phyloP scores from a whole-genome alignment of 1,284 basidiomycete genomes.

The Coriolopsis trogii region DNA sequence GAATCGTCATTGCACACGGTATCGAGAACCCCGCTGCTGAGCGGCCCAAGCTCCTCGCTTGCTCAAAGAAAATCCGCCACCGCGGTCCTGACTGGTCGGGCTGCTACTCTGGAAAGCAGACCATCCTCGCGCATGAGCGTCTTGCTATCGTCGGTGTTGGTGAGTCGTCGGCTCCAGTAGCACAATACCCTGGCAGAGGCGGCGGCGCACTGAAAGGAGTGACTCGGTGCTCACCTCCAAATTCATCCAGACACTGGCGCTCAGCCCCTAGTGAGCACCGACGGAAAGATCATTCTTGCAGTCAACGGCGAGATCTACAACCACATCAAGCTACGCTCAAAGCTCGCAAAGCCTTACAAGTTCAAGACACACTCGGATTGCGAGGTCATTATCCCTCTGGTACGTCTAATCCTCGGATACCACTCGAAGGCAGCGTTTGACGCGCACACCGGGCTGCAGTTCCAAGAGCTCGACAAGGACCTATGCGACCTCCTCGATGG shows the following conservation, averaged over 20 bases:
- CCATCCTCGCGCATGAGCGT: constrained; percentile 87
- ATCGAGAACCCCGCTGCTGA: constrained; percentile 71
- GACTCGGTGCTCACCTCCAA: not conserved
- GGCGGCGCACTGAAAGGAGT: not conserved
- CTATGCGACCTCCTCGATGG: constrained; percentile 89
- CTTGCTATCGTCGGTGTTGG: constrained; percentile 98
- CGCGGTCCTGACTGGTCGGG: constrained; percentile 98
- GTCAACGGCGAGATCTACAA: constrained; percentile 99
- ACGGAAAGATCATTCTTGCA: constrained; percentile 85
- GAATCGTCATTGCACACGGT: constrained; percentile 85
- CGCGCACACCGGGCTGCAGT: constrained; percentile 66
- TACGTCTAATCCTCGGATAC: too few relatives aligned
- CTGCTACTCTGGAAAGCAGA: constrained; percentile 82
- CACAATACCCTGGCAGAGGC: too few relatives aligned
- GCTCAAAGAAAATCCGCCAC: constrained; percentile 89
- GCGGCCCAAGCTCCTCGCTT: constrained; percentile 77
- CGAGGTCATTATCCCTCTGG: constrained; percentile 94
- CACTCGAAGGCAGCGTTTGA: too few relatives aligned
- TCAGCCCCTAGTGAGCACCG: constrained; percentile 90
- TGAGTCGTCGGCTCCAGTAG: constrained; percentile 45
- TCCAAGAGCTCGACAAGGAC: constrained; percentile 79
- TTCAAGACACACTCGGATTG: constrained; percentile 99
- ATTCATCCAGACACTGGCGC: constrained; percentile 86
- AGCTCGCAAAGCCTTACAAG: constrained; percentile 63
- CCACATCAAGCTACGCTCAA: constrained; percentile 82